A percentile compares a stretch with the other conserved stretches of the same genome.
phyloP scores from a whole-genome alignment of 176 grass and related monocot species.

The Oryza brachyantha region DNA sequence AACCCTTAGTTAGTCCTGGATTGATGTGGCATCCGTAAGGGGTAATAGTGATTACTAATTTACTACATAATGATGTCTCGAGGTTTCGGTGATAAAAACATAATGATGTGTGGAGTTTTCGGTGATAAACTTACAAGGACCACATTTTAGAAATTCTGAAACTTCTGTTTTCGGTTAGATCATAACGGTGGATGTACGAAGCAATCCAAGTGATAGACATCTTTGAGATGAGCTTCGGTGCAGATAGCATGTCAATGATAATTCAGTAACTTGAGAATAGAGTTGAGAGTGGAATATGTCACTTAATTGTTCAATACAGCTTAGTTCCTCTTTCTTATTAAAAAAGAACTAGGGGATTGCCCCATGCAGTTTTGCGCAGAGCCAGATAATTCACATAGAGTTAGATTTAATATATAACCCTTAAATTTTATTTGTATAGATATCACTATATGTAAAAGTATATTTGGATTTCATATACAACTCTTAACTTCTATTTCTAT shows the following conservation, averaged over 20 bases:
- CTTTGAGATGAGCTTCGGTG: background rate
- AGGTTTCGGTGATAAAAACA: background rate
- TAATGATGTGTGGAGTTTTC: background rate
- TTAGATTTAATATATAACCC: too few species aligned
- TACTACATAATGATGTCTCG: background rate
- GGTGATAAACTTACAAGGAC: background rate
- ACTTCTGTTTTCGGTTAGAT: background rate
- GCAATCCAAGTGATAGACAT: background rate
- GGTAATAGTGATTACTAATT: background rate
- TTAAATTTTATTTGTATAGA: too few species aligned
- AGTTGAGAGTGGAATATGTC: background rate
- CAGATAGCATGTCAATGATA: background rate
- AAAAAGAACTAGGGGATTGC: too few species aligned
- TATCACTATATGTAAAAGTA: too few species aligned
- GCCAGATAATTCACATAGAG: too few species aligned
- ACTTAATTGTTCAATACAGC: background rate
- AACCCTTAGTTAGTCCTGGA: background rate
- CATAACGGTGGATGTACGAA: background rate
- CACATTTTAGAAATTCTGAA: background rate
- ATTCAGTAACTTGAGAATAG: background rate
- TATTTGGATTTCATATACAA: too few species aligned
- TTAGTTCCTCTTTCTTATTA: too few species aligned
- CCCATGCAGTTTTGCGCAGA: too few species aligned
- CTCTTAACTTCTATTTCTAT: too few species aligned
- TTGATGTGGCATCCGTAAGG: background rate